A percentile compares a stretch with the other conserved stretches of the same genome.
phyloP scores from a whole-genome alignment of 306 rosid species.

The Amphicarpaea edgeworthii region DNA sequence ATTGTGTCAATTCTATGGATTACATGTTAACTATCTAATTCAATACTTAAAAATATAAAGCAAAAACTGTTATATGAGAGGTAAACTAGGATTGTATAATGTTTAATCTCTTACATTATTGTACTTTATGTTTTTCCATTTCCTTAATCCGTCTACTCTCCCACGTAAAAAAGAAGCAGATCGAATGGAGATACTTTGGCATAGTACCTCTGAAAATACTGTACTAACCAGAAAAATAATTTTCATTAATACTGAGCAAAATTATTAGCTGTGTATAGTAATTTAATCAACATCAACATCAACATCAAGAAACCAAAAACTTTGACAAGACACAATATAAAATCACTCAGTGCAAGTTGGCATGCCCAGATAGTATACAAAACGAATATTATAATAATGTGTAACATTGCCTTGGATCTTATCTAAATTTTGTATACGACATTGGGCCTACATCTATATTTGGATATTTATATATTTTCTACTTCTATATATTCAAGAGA shows the following conservation, averaged over 20 bases:
- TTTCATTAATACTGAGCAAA: neutral
- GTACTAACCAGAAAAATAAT: neutral
- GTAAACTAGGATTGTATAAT: neutral
- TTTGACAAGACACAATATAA: neutral
- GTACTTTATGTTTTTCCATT: neutral
- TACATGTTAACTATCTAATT: too few species aligned
- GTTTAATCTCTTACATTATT: neutral
- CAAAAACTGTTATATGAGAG: neutral
- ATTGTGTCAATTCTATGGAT: too few species aligned
- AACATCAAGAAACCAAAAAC: neutral
- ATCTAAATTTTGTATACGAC: conserved; percentile 3
- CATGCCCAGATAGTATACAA: conserved; percentile 8
- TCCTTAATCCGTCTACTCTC: neutral
- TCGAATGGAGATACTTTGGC: too few species aligned
- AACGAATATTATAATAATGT: neutral
- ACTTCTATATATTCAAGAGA: too few species aligned
- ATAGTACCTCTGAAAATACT: too few species aligned
- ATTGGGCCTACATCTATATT: neutral
- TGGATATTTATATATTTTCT: conserved; percentile 1
- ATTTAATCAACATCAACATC: too few species aligned
- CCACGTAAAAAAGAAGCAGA: neutral
- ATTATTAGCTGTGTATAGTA: neutral
- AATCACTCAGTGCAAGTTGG: neutral
- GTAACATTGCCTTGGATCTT: conserved; percentile 11
- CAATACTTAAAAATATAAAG: too few species aligned